Conservation (phyloP, 805 yeast species). For the Lipomyces japonicus region DNA sequence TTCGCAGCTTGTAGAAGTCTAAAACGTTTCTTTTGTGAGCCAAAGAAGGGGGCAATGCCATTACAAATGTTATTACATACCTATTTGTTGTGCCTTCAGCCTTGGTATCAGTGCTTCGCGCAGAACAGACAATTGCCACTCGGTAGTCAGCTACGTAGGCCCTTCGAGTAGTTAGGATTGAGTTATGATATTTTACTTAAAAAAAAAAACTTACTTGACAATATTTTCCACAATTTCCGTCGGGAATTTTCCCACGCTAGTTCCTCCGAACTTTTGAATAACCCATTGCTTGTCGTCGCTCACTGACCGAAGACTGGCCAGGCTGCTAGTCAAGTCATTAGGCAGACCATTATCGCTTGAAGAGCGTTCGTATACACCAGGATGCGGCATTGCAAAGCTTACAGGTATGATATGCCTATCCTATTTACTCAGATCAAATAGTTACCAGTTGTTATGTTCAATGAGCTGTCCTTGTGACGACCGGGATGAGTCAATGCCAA, state of each 20-base stretch:
- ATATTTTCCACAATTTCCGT: constrained; percentile 79
- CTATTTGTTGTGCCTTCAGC: constrained; percentile 90
- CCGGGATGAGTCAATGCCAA: no score
- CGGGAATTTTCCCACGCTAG: constrained; percentile 94
- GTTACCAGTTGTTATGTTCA: no score
- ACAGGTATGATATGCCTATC: no score
- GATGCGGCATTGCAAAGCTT: no score
- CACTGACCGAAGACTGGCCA: constrained; percentile 3
- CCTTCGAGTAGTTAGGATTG: constrained; percentile 34
- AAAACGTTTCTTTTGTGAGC: neutral
- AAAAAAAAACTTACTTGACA: constrained; percentile 40
- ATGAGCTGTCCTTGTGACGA: no score
- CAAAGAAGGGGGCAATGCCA: neutral
- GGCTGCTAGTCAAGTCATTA: constrained; percentile 17
- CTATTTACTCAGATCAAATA: no score
- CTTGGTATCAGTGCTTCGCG: constrained; percentile 85
- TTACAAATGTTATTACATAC: constrained; percentile 2
- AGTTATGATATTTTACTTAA: neutral
- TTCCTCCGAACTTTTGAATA: constrained; percentile 95
- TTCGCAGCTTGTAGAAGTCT: constrained; percentile 82
- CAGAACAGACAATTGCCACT: constrained; percentile 94
- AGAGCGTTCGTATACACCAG: no score
- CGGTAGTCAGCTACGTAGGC: constrained; percentile 52
- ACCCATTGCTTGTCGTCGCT: constrained; percentile 48
- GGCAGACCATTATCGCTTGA: neutral